These are phyloP conservation scores for Eremochloa ophiuroides DNA, from an alignment of 176 grass and related monocot species.

Conservation along the genomic window DNA sequence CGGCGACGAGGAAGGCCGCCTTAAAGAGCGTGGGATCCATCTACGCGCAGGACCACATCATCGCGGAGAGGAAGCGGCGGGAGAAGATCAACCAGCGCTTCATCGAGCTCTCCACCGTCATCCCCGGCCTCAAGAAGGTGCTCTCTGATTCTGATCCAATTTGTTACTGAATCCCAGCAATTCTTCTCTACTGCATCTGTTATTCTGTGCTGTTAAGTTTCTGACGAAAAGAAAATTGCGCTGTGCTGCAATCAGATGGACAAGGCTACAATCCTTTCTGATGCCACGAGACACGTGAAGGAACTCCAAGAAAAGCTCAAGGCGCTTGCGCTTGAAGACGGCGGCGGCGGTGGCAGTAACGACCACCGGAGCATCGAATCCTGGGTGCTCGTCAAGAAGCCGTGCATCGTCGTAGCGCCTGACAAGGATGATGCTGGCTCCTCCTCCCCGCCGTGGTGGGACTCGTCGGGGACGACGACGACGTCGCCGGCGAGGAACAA, in stretches of 20 bases:
- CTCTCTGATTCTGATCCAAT: not conserved
- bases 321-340: conserved; percentile 32
- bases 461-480: not conserved
- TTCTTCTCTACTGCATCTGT: not conserved
- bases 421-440: not conserved
- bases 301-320: conserved; percentile 61
- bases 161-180: not conserved
- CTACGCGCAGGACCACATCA: conserved; percentile 44
- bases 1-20: not conserved
- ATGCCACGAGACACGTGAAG: conserved; percentile 53
- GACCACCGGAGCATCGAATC: conserved; percentile 9
- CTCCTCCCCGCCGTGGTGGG: not conserved
- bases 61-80: conserved; percentile 59
- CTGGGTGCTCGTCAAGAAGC: conserved; percentile 39
- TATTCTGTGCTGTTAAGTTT: not conserved
- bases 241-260: conserved; percentile 40
- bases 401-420: conserved; percentile 2
- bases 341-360: not conserved
- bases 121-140: conserved; percentile 73
- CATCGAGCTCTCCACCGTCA: conserved; percentile 60
- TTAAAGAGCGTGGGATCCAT: not conserved
- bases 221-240: not conserved
- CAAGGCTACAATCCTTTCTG: conserved; percentile 67
- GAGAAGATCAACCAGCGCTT: conserved; percentile 75
- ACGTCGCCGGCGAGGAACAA: not conserved